Evolutionary conservation across 1,284 basidiomycete species (phyloP), one percentile per base, ranked within the genome.

Genomic region (Naganishia sp.): DNA sequence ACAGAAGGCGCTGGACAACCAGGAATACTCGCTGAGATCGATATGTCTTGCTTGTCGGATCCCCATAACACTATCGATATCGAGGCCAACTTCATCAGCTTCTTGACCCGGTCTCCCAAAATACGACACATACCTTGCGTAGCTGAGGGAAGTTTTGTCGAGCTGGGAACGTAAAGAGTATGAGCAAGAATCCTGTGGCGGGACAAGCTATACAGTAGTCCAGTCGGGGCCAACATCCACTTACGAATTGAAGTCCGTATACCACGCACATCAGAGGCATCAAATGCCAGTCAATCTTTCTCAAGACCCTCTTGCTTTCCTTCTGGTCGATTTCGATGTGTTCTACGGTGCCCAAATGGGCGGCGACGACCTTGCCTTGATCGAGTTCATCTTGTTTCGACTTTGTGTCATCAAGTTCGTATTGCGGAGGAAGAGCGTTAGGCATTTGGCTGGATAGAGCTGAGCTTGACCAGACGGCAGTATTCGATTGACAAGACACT

Each of bases 101-200:
- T 31, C 16, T 56, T 16, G 43, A 6, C 21, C 44, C 54, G n/a
- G 55, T 16, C 11, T 15, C 11, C 5, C 15, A 18, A 3, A 21
- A 15, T 5, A 28, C 39, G 21, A 5, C 16, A 7, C 55, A 18
- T 21, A 57, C 55, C 55, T 57, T 10, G 69, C 69, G 33, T 67
- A 67, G 9, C 86, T 87, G 2, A 90, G 81, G 0, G 88, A 89
- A 0, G 86, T 87, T 77, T 67, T 75, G 52, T 77, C 73, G 13
- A 71, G 54, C 55, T 57, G 33, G 5, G 9, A 6, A 13, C 16
- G 25, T 15, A 6, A 28, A 23, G 10, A 68, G 3, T 23, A 44
- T 23, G 43, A 42, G 16, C 61, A 60, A 0, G 52, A 64, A 10
- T 28, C 5, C 28, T 28, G 28, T 28, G 28, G 28, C 28, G 28